phyloP scores from a whole-genome alignment of 1,139 yeast species.

The Geotrichum reessii region DNA sequence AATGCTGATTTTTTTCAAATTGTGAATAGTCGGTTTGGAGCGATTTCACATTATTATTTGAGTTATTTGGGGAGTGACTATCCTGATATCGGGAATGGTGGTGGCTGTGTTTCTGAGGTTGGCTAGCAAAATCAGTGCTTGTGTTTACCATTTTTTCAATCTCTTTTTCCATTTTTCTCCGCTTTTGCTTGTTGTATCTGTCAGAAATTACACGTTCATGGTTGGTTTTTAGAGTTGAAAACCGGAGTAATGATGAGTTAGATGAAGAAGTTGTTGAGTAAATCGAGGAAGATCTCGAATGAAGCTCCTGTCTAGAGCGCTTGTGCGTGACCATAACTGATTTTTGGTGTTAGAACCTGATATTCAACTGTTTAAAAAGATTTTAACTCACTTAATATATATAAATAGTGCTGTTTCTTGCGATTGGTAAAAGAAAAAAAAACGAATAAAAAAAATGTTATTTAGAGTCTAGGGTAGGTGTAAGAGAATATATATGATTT shows the following conservation, averaged over 20 bases:
- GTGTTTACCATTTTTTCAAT: not conserved
- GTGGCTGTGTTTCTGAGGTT: not conserved
- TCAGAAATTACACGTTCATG: not conserved
- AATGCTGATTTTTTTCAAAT: not conserved
- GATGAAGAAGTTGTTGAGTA: constrained; percentile 1
- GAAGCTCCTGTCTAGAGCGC: not conserved
- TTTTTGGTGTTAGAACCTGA: not conserved
- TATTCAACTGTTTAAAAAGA: not conserved
- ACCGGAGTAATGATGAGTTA: not conserved
- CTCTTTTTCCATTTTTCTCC: constrained; percentile 1
- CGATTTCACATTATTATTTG: not conserved
- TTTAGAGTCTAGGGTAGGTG: not conserved
- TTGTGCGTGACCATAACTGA: constrained; percentile 6
- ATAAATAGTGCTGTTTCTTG: not conserved
- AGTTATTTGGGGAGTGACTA: not conserved
- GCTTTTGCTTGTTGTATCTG: constrained; percentile 1
- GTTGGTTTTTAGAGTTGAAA: not conserved
- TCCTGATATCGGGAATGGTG: no score
- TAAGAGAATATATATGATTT: not conserved
- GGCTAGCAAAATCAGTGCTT: not conserved
- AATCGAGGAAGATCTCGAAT: not conserved
- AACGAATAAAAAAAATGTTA: not conserved
- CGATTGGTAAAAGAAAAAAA: not conserved
- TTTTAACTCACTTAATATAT: not conserved
- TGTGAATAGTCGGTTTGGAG: not conserved